These are phyloP conservation scores for California macrophylla DNA, from an alignment of 441 rosid species.

Conservation along the genomic window DNA sequence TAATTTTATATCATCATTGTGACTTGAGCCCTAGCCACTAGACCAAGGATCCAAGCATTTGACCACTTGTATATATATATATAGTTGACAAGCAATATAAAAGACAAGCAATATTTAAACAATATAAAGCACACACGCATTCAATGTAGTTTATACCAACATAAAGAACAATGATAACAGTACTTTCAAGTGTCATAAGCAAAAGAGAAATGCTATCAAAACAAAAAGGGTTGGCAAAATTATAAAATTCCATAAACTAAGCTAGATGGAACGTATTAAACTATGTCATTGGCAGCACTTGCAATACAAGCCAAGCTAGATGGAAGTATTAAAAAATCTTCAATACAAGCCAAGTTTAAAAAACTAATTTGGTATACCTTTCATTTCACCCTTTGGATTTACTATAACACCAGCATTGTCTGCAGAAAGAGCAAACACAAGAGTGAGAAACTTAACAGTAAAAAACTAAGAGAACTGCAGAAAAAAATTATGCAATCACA, in stretches of 20 bases:
- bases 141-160: too few relatives aligned
- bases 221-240: background rate
- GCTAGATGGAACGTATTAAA: too few relatives aligned
- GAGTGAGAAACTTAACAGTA: background rate
- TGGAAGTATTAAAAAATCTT: background rate
- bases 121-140: too few relatives aligned
- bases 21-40: too few relatives aligned
- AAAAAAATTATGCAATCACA: background rate
- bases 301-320: background rate
- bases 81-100: too few relatives aligned
- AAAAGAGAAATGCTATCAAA: background rate
- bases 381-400: constrained; percentile 10
- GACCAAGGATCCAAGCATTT: too few relatives aligned
- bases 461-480: background rate
- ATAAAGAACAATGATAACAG: background rate
- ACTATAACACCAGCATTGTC: constrained; percentile 12
- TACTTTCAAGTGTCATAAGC: background rate
- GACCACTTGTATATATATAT: background rate
- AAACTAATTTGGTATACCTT: background rate
- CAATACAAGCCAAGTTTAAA: background rate
- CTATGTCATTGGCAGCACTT: background rate
- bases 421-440: background rate
- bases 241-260: background rate
- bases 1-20: too few relatives aligned
- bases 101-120: too few relatives aligned